Evolutionary conservation across 75 land plant species (phyloP).

Genomic region (Ceratopteris richardii): DNA sequence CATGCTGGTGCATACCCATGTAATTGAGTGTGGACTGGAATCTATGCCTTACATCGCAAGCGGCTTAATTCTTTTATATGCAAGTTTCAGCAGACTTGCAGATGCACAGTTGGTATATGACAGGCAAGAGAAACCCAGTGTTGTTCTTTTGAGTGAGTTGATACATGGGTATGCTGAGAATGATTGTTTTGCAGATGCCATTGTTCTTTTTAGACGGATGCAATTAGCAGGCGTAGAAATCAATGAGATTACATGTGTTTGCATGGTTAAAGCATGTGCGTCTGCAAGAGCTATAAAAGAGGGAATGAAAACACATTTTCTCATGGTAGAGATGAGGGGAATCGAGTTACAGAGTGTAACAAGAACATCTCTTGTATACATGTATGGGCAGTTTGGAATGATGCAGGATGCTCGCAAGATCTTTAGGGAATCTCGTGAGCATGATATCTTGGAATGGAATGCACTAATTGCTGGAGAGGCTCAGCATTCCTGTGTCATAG

Average conservation of each 20-base stretch:
- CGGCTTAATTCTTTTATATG: slow-evolving; percentile 35
- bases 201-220: slow-evolving; percentile 40
- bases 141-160: slow-evolving; percentile 60
- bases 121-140: slow-evolving; percentile 42
- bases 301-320: slow-evolving; percentile 42
- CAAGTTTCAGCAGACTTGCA: slow-evolving; percentile 20
- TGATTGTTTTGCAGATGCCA: slow-evolving; percentile 30
- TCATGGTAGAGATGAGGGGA: slow-evolving; percentile 15
- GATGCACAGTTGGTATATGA: slow-evolving; percentile 51
- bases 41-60: slow-evolving; percentile 36
- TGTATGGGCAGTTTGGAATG: slow-evolving; percentile 39
- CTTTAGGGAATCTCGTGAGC: background rate
- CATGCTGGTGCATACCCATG: slow-evolving; percentile 44
- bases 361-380: slow-evolving; percentile 38
- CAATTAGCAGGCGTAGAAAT: slow-evolving; percentile 35
- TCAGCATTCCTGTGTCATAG: slow-evolving; percentile 4
- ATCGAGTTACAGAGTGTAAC: slow-evolving; percentile 27
- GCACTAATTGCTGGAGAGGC: background rate
- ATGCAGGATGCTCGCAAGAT: background rate
- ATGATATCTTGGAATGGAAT: background rate
- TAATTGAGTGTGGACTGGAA: slow-evolving; percentile 34
- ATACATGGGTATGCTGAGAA: slow-evolving; percentile 47
- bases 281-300: slow-evolving; percentile 16
- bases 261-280: slow-evolving; percentile 39
- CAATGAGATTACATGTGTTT: slow-evolving; percentile 45